Evolutionary conservation across 1,139 yeast species (phyloP), one percentile per base, ranked within the genome.

Genomic region (Kodamaea sp.): DNA sequence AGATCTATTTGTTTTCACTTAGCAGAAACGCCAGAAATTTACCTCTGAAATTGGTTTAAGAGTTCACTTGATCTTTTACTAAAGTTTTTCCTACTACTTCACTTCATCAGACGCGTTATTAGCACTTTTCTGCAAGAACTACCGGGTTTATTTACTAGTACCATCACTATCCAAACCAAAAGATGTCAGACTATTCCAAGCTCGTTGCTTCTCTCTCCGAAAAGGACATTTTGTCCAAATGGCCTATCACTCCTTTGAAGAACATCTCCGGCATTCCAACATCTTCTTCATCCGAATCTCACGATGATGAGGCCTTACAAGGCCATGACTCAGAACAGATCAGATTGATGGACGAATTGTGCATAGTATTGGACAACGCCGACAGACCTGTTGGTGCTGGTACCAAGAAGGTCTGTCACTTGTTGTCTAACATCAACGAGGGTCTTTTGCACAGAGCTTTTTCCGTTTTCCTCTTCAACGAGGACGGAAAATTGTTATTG

Each of bases 271-370:
- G 80, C 3, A 55, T 64, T 38, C 71, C 66, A 41, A 66, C 50
- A 39, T 73, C 68, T 1, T 24, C 37, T 2, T 28, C 39, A 4
- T 37, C 41, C 14, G 53, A 65, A 5, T 38, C 54, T 8, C 57
- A 50, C 16, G 52, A 55, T 11, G 59, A 52, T 12, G 61, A 51
- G 23, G 57, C 84, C 21, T 85, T 89, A 46, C 73, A 71, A 7
- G 97, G 97, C 15, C 95, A 89, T 50, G 96, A 92, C 57, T 84
- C 83, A 53, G 97, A 90, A 59, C 99, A 92, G 63, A 88, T 92
- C 61, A 77, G 80, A 53, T 73, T 92, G 46, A 92, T 94, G 99
- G 95, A 89, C 50, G 99, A 92, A 62, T 81, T 90, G 45, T 92
- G 99, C 63, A 89, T 92, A 46, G 96, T 92, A 4, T 71, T 90